These are phyloP conservation scores for Solanum gracilifrons DNA, from an alignment of 257 asterid genomes.

Conservation along the genomic window DNA sequence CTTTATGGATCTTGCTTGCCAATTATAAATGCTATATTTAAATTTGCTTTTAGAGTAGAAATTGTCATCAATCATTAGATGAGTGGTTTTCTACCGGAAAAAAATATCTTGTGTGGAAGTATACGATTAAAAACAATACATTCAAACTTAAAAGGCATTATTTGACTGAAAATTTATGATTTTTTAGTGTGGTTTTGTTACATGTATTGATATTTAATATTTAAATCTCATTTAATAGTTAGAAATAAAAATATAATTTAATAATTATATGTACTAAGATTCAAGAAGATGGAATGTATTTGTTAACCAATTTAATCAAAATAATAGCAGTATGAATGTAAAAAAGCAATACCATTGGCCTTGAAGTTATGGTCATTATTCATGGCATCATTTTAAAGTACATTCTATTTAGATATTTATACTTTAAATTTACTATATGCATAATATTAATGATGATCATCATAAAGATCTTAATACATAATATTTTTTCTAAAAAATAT, in stretches of 20 bases:
- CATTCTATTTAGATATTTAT: neutral
- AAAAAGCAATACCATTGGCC: neutral
- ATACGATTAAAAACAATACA: neutral
- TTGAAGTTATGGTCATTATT: neutral
- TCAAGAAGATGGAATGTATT: neutral
- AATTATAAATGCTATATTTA: neutral
- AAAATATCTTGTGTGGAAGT: neutral
- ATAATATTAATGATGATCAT: neutral
- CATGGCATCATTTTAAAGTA: neutral
- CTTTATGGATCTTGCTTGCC: neutral
- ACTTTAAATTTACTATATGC: neutral
- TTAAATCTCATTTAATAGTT: neutral
- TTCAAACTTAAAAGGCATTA: neutral
- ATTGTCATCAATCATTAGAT: neutral
- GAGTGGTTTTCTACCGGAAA: neutral
- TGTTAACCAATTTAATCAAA: neutral
- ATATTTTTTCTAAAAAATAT: neutral
- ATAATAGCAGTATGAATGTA: neutral
- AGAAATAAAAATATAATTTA: no score
- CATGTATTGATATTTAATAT: neutral
- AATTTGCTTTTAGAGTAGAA: neutral
- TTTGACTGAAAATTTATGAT: neutral
- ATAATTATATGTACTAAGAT: neutral
- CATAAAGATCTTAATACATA: neutral
- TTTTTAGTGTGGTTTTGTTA: no score